Evolutionary conservation across 768 basidiomycete genomes (phyloP).

Genomic region (Asterophora parasitica): DNA sequence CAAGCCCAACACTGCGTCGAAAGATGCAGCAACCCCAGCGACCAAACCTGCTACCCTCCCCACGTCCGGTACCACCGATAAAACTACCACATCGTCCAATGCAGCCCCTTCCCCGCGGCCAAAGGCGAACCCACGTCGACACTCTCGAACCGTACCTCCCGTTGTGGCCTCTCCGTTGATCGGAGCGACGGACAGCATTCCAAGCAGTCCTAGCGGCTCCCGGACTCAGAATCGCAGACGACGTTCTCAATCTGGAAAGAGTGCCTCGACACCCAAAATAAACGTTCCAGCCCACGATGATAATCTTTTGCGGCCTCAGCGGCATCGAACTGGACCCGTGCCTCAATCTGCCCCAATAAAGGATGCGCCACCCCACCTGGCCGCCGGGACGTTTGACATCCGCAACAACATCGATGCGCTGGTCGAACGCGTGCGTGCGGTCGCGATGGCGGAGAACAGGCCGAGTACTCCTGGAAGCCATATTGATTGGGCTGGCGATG

Average conservation of each 20-base stretch:
- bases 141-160: slow-evolving; percentile 29
- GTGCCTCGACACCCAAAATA: slow-evolving; percentile 25
- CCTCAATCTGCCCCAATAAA: slow-evolving; percentile 42
- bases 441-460: slow-evolving; percentile 64
- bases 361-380: slow-evolving; percentile 58
- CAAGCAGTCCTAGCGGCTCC: slow-evolving; percentile 23
- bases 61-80: slow-evolving; percentile 17
- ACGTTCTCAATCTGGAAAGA: slow-evolving; percentile 40
- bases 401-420: slow-evolving; percentile 68
- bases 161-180: slow-evolving; percentile 20
- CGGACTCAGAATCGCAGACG: slow-evolving; percentile 45
- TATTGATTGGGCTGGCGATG: slow-evolving; percentile 87
- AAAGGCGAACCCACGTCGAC: slow-evolving; percentile 30
- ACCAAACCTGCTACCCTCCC: slow-evolving; percentile 17
- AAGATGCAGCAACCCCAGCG: slow-evolving; percentile 14
- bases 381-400: slow-evolving; percentile 37
- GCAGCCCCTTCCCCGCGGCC: slow-evolving; percentile 19
- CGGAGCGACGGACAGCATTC: slow-evolving; percentile 14
- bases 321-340: slow-evolving; percentile 21
- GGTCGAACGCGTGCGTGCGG: slow-evolving; percentile 70
- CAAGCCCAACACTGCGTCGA: slow-evolving; percentile 15
- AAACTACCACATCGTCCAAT: slow-evolving; percentile 17
- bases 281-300: slow-evolving; percentile 30
- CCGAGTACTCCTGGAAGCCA: slow-evolving; percentile 73
- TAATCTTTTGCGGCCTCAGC: slow-evolving; percentile 28